Evolutionary conservation across 75 land plant species (phyloP), one percentile per base, ranked within the genome.

Genomic region (Selaginella moellendorffii): DNA sequence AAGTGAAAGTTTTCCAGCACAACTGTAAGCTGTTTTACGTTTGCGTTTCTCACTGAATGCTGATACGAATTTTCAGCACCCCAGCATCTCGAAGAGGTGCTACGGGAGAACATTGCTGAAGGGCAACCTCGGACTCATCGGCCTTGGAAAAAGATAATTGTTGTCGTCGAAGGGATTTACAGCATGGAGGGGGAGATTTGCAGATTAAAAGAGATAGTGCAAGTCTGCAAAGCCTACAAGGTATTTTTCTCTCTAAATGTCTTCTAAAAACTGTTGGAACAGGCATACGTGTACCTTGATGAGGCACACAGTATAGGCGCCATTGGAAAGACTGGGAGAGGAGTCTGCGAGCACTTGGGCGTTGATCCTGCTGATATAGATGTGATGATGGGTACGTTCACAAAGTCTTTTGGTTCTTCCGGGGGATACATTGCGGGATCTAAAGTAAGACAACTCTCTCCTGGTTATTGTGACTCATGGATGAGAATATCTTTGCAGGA

Each of bases 281-380:
- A 87, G 97, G 85, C 83, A 60, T 92, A 81, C 62, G 61, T 78
- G 21, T 92, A 92, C 51, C 67, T 92, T 65, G 97, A 92, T 75
- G 97, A 92, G 67, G 97, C 96, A 0, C 97, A 92, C 75, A 92
- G 97, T 70, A 92, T 92, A 70, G 97, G 97, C 52, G 97, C 97
- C 26, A 76, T 92, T 83, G 97, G 97, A 0, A 81, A 80, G 78
- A 71, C 84, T 27, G 97, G 97, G 66, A 85, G 84, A 80, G 97
- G 97, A 23, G 81, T 85, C 17, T 92, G 97, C 69, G 96, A 92
- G 66, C 87, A 82, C 12, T 67, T 83, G 36, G 96, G 87, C 22
- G 97, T 92, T 29, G 97, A 92, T 58, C 78, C 96, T 30, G 80
- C 86, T 66, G 81, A 85, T 69, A 78, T 92, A 59, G 97, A 92